Evolutionary conservation across 2,329 filamentous ascomycete species (phyloP).

Genomic region (Alternaria tenuissima): DNA sequence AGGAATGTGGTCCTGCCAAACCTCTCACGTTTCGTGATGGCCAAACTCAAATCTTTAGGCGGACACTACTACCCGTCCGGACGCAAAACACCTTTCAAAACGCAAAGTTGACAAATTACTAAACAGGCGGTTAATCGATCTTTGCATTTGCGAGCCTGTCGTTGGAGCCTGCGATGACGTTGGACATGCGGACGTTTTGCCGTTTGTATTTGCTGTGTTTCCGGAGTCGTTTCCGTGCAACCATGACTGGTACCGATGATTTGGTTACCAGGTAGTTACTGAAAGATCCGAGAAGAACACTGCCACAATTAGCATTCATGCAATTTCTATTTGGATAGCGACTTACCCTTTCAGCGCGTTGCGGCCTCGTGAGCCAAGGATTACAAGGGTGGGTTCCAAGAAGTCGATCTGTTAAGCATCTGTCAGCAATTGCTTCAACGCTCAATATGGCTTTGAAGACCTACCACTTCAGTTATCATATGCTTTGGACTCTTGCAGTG

Average conservation of each 20-base stretch:
- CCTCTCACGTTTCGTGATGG: constrained; percentile 44
- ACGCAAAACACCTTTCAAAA: constrained; percentile 28
- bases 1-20: constrained; percentile 37
- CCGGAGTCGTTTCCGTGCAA: constrained; percentile 85
- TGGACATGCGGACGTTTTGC: constrained; percentile 75
- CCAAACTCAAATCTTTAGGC: constrained; percentile 24
- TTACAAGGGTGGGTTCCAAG: constrained; percentile 88
- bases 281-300: constrained; percentile 93
- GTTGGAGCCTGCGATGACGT: constrained; percentile 78
- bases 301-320: constrained; percentile 52
- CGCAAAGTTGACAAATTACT: constrained; percentile 44
- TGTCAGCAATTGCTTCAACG: constrained; percentile 34
- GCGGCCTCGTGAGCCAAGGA: constrained; percentile 88
- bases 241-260: constrained; percentile 97
- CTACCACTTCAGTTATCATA: constrained; percentile 87
- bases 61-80: constrained; percentile 11
- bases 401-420: constrained; percentile 73
- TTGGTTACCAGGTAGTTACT: constrained; percentile 98
- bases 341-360: constrained; percentile 91
- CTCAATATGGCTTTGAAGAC: constrained; percentile 39
- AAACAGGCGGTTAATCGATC: constrained; percentile 66
- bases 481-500: constrained; percentile 98
- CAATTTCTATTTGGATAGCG: constrained; percentile 1
- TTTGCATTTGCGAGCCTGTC: constrained; percentile 75
- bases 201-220: constrained; percentile 86